Conservation (phyloP, 495 filamentous ascomycete species). For the Chaetomium fimeti region DNA sequence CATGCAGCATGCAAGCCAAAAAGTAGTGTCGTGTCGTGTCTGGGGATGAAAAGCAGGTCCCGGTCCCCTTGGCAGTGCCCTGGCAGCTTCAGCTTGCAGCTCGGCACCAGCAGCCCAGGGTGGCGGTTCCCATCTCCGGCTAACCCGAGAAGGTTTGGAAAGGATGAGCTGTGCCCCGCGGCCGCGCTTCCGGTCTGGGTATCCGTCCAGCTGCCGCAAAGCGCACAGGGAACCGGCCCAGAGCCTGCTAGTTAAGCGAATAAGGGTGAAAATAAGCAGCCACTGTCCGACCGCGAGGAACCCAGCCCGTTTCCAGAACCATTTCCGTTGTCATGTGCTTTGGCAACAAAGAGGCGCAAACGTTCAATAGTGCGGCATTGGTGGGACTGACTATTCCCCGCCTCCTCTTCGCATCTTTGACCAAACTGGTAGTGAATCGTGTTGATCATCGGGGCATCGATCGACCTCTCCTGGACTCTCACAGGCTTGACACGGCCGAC, state of each 20-base stretch:
- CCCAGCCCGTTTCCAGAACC: too few relatives aligned
- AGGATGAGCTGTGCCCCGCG: conserved; percentile 1
- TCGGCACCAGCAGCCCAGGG: neutral
- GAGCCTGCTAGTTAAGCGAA: neutral
- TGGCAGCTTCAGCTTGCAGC: neutral
- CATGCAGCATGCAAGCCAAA: conserved; percentile 1
- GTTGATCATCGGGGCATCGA: too few relatives aligned
- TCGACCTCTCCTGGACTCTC: too few relatives aligned
- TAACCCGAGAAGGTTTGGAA: neutral
- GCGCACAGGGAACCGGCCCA: neutral
- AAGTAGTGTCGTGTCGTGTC: neutral
- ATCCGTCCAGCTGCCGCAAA: neutral
- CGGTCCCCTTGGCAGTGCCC: too few relatives aligned
- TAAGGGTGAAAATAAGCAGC: neutral
- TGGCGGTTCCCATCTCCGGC: neutral
- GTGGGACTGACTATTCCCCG: too few relatives aligned
- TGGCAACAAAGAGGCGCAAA: too few relatives aligned
- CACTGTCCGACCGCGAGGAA: neutral
- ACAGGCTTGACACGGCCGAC: too few relatives aligned
- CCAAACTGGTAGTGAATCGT: too few relatives aligned
- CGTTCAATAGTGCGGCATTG: too few relatives aligned
- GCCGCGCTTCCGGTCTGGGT: neutral
- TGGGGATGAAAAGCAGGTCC: neutral
- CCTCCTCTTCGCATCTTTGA: too few relatives aligned
- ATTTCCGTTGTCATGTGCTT: too few relatives aligned